Conservation (phyloP, 352 stramenopile genomes). For the Stramenopiles sp. region DNA sequence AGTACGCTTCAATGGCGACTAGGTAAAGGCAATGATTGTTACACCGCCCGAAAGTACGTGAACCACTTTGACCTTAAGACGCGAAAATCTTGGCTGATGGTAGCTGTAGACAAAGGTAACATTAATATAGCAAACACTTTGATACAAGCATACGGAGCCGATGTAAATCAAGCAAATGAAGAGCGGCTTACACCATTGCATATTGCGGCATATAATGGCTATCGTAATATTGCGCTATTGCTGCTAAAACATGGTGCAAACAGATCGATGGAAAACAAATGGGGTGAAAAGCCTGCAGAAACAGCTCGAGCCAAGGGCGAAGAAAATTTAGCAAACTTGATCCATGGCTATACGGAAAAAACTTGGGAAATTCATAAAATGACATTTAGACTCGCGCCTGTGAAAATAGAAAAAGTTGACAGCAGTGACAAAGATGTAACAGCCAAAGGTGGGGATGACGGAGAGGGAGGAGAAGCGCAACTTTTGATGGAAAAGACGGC, state of each 20-base stretch:
- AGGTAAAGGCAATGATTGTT: not conserved
- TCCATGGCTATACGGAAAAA: no score
- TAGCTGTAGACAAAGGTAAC: slow-evolving; percentile 1
- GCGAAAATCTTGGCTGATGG: not conserved
- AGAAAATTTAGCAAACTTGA: no score
- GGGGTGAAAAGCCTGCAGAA: not conserved
- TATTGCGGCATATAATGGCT: not conserved
- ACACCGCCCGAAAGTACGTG: not conserved
- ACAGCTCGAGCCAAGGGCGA: not conserved
- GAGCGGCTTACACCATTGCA: not conserved
- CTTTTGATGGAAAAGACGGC: no score
- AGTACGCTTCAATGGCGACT: not conserved
- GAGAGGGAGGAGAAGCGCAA: no score
- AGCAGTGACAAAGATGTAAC: no score
- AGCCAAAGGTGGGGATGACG: no score
- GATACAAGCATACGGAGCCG: not conserved
- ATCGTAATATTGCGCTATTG: not conserved
- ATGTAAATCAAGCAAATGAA: not conserved
- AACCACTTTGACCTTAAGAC: not conserved
- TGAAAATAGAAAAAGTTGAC: no score
- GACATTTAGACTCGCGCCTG: no score
- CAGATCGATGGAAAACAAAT: not conserved
- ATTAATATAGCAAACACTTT: not conserved
- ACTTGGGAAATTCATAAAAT: no score
- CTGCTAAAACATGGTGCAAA: not conserved